Base-by-base conservation (phyloP, 179 eudicot species). In the Dionaea muscipula region DNA sequence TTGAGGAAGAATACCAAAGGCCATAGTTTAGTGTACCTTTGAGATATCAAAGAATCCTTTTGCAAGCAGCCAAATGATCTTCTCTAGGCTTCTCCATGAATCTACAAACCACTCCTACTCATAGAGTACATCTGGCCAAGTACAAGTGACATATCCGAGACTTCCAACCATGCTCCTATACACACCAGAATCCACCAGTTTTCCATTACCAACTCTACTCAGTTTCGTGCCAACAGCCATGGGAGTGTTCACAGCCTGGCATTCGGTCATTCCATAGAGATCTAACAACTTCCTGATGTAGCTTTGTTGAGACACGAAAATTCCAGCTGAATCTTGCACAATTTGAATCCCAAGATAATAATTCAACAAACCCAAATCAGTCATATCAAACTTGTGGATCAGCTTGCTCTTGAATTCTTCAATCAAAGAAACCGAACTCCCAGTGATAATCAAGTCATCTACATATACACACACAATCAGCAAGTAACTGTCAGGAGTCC, bases 71-170 rank as follows among this genome's bases (percentile, higher is more conserved):
- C 7, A 2, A 7, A 25, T 39, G 60, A 6, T 17, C 2, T 1
- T 2, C 48, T 7, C 7, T 39, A 15, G 48, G 60, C 11, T 14
- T 16, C 44, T 56, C 33, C 49, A 56, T 56, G 12, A 39, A 56
- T 0, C 49, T 11, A 11, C 60, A 39, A 2, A 26, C 16, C 35
- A 56, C 6, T 5, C 60, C 36, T 3, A 56, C 60, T 9, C 26
- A 24, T 6, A 56, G 10, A 31, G 9, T 14, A 56, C 2, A 41
- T 56, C 49, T 12, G 31, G 31, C 19, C 49, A 11, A 9, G 31
- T 56, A 28, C 13, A n/a, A 24, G n/a, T 4, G 9, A 56, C 12
- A 23, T 56, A 56, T 24, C 47, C 24, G 19, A 56, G 19, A 26
- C 49, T 7, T 9, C 60, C 48, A 24, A 56, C 49, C 9, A 39